Evolutionary conservation across 768 basidiomycete genomes (phyloP), one percentile per base, ranked within the genome.

Genomic region (Suillus brevipes): DNA sequence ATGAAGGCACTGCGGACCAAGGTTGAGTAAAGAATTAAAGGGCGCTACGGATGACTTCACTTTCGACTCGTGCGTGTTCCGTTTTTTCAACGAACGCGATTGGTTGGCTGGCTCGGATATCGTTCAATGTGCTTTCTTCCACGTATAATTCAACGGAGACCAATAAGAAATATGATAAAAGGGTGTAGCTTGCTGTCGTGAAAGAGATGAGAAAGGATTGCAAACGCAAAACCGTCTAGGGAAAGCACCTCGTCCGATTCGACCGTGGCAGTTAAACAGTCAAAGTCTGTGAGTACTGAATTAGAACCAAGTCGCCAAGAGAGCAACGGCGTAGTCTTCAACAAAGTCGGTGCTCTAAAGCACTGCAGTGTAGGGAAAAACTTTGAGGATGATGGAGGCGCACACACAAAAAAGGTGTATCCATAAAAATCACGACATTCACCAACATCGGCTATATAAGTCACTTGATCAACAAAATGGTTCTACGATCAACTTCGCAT

Each of bases 1-100:
- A 71, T 52, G 71, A 78, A 64, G 68, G 70, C 75, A 76, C 73
- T 77, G 67, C 45, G 40, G 62, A 67, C 66, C 43, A 55, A 56
- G 53, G 31, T 56, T 74, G 62, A 71, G 69, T 61, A 65, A 56
- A 63, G 38, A 60, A 34, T 56, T 59, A 62, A 67, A 37, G 6
- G n/a, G 42, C 57, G 4, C 62, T 47, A 67, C 23, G 64, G 62
- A 65, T 75, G 65, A 73, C 73, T 76, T 71, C 71, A 16, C 37
- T 65, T 49, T 45, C 31, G 36, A 60, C 40, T 56, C 36, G 47
- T 31, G 63, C 4, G 18, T 1, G 52, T 61, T 70, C 42, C 60
- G 49, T 37, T 40, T 45, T 56, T 56, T 61, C 61, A 36, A 62
- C 50, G 61, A 23, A 31, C 34, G 61, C 36, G 45, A 42, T 47